phyloP scores from a whole-genome alignment of 2,329 filamentous ascomycete genomes.

The Rhexocercosporidium sp. region DNA sequence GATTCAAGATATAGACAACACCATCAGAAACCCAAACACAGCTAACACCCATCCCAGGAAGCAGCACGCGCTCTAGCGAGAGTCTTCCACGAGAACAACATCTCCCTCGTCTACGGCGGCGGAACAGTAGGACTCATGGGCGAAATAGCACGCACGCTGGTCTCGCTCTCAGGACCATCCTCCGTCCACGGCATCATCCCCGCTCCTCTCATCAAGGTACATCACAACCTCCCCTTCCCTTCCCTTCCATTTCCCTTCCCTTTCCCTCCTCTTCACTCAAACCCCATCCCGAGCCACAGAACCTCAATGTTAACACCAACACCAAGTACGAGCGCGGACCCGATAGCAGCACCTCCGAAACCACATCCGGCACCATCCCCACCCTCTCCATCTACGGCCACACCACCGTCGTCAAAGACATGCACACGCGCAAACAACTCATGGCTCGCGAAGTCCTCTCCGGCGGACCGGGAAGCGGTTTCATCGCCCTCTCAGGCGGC shows the following conservation, averaged over 20 bases:
- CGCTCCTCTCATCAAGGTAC: conserved; percentile 69
- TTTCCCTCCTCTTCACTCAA: too few relatives aligned
- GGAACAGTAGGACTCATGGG: conserved; percentile 97
- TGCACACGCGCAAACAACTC: conserved; percentile 94
- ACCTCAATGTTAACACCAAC: not conserved
- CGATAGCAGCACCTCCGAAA: conserved; percentile 53
- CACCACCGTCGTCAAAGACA: conserved; percentile 89
- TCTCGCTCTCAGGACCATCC: conserved; percentile 78
- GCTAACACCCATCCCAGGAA: conserved; percentile 41
- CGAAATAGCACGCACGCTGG: conserved; percentile 85
- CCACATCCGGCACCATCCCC: conserved; percentile 42
- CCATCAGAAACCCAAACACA: not conserved
- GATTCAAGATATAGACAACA: not conserved
- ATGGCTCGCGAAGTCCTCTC: conserved; percentile 89
- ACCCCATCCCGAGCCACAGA: too few relatives aligned
- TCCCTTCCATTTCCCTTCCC: not conserved
- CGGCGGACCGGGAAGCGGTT: conserved; percentile 83
- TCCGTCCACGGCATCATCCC: conserved; percentile 95
- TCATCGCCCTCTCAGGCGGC: conserved; percentile 86
- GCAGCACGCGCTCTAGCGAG: conserved; percentile 78
- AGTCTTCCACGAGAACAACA: conserved; percentile 76
- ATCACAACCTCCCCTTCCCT: not conserved
- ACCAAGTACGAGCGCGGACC: conserved; percentile 69
- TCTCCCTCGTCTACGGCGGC: conserved; percentile 90
- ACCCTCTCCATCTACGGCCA: conserved; percentile 70